Percentiles rank a stretch among this genome's conserved stretches.
phyloP scores from a whole-genome alignment of 2,329 filamentous ascomycete genomes.

The Domatiomyces catenatus region DNA sequence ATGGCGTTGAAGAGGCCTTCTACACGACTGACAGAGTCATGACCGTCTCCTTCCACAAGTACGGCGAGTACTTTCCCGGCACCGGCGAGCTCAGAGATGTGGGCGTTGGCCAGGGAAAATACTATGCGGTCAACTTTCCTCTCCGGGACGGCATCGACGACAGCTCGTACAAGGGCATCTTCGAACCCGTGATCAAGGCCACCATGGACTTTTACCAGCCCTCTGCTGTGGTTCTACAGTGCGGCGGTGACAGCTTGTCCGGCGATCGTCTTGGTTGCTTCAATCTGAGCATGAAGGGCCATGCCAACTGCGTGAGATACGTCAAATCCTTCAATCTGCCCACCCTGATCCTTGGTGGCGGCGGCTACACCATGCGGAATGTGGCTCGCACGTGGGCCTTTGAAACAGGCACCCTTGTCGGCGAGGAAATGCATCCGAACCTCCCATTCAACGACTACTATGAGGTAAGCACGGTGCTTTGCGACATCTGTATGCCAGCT shows the following conservation, averaged over 20 bases:
- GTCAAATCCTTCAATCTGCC: slow-evolving; percentile 54
- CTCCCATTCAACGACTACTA: slow-evolving; percentile 97
- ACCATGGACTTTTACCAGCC: slow-evolving; percentile 56
- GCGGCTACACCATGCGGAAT: slow-evolving; percentile 56
- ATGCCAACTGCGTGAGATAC: slow-evolving; percentile 55
- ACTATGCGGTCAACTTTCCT: slow-evolving; percentile 56
- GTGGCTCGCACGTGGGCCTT: slow-evolving; percentile 47
- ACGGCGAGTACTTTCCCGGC: slow-evolving; percentile 57
- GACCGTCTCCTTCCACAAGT: slow-evolving; percentile 59
- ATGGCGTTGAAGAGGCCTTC: slow-evolving; percentile 57
- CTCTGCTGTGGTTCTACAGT: slow-evolving; percentile 53
- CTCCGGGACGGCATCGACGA: slow-evolving; percentile 56
- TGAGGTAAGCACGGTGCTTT: slow-evolving; percentile 31
- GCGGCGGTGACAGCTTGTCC: slow-evolving; percentile 51
- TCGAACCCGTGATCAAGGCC: slow-evolving; percentile 51
- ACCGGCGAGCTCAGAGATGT: slow-evolving; percentile 55
- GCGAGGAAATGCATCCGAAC: slow-evolving; percentile 63
- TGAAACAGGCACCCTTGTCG: slow-evolving; percentile 68
- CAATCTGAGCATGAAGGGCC: slow-evolving; percentile 54
- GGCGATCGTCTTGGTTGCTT: slow-evolving; percentile 55
- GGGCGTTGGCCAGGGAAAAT: slow-evolving; percentile 50
- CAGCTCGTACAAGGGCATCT: slow-evolving; percentile 50
- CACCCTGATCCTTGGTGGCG: slow-evolving; percentile 50
- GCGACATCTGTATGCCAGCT: slow-evolving; percentile 2
- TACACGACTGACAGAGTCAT: slow-evolving; percentile 58